Conservation (phyloP, 768 basidiomycete genomes). For the Pleurotus giganteus region DNA sequence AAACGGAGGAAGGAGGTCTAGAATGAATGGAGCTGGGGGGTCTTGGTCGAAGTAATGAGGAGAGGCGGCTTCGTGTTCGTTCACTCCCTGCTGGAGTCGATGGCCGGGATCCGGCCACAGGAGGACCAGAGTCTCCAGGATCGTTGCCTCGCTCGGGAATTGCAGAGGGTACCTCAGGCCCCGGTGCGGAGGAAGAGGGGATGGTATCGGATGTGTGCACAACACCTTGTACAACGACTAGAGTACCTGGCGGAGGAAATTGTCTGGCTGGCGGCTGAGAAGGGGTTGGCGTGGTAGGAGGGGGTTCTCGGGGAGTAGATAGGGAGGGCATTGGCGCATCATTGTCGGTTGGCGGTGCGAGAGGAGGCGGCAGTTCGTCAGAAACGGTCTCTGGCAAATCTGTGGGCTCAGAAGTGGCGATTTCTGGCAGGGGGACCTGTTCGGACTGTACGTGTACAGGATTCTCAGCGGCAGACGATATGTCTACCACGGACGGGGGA, state of each 20-base stretch:
- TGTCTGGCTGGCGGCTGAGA: slow-evolving; percentile 25
- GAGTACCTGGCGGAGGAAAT: slow-evolving; percentile 73
- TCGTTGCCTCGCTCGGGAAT: not conserved
- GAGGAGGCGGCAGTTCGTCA: not conserved
- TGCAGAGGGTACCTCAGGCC: slow-evolving; percentile 5
- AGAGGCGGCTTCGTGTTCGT: slow-evolving; percentile 26
- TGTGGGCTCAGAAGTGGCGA: slow-evolving; percentile 4
- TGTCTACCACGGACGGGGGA: no score
- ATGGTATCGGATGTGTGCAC: slow-evolving; percentile 13
- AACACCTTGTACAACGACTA: slow-evolving; percentile 75
- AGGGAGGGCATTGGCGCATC: not conserved
- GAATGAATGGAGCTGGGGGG: slow-evolving; percentile 20
- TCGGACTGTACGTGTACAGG: no score
- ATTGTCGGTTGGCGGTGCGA: not conserved
- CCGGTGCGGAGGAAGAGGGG: slow-evolving; percentile 13
- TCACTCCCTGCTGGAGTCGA: slow-evolving; percentile 26
- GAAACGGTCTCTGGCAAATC: not conserved
- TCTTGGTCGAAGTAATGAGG: slow-evolving; percentile 32
- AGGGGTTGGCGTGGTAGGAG: not conserved
- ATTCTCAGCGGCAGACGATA: no score
- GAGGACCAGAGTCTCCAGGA: not conserved
- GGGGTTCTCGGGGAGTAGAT: not conserved
- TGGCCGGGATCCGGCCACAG: slow-evolving; percentile 19
- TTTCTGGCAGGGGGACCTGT: not conserved
- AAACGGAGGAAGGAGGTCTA: slow-evolving; percentile 2